phyloP scores from a whole-genome alignment of 768 basidiomycete genomes.

The Pleurotus djamor region DNA sequence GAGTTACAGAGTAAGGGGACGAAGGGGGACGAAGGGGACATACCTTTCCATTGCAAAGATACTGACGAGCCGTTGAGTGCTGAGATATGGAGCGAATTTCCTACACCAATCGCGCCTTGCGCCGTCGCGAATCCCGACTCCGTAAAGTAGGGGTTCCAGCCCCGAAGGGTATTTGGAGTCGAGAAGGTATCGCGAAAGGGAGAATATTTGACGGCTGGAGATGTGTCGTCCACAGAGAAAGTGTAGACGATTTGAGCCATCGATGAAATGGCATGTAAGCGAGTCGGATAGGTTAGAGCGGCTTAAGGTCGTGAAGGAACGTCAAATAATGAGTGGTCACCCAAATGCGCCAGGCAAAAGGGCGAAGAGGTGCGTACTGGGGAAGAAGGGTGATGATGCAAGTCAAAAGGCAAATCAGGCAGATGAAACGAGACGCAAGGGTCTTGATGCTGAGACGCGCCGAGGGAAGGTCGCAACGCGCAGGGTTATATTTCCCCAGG shows the following conservation, averaged over 20 bases:
- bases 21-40: slow-evolving; percentile 16
- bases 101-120: slow-evolving; percentile 45
- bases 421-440: slow-evolving; percentile 3
- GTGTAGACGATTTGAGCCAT: slow-evolving; percentile 28
- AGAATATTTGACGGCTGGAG: slow-evolving; percentile 58
- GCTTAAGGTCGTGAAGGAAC: not conserved
- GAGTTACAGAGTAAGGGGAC: not conserved
- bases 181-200: slow-evolving; percentile 59
- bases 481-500: not conserved
- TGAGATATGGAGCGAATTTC: slow-evolving; percentile 64
- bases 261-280: slow-evolving; percentile 12
- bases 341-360: not conserved
- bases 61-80: slow-evolving; percentile 54
- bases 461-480: not conserved
- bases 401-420: not conserved
- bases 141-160: slow-evolving; percentile 70
- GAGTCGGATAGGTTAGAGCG: not conserved
- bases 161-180: slow-evolving; percentile 43
- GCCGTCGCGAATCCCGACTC: slow-evolving; percentile 42
- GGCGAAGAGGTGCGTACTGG: not conserved
- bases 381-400: not conserved
- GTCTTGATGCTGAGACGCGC: slow-evolving; percentile 1
- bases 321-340: not conserved
- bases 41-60: slow-evolving; percentile 62
- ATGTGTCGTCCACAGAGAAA: slow-evolving; percentile 63